Conservation (phyloP, 169 alveolate species). For the Eimeria maxima region DNA sequence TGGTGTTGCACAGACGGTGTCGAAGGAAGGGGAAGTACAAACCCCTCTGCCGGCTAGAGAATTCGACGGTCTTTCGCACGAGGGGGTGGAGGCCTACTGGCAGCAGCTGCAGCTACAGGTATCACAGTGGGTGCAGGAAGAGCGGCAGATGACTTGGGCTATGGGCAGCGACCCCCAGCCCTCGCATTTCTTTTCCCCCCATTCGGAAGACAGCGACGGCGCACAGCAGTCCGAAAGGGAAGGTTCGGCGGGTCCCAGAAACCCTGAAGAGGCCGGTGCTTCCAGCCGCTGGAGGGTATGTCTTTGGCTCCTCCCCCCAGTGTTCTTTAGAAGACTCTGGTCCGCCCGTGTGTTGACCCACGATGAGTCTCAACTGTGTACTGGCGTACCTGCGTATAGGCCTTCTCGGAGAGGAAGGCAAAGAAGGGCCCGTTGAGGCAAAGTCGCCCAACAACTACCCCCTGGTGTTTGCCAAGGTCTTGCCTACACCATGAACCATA, state of each 20-base stretch:
- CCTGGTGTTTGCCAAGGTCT: neutral
- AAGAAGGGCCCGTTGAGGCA: neutral
- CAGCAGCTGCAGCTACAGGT: conserved; percentile 70
- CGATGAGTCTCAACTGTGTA: neutral
- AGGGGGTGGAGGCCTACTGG: conserved; percentile 62
- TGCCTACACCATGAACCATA: neutral
- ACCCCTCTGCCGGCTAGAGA: neutral
- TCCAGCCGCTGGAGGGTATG: conserved; percentile 32
- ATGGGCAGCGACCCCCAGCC: conserved; percentile 11
- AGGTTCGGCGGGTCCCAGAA: neutral
- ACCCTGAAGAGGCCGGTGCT: neutral
- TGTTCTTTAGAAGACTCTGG: too few relatives aligned
- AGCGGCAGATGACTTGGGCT: conserved; percentile 49
- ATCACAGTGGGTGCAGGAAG: conserved; percentile 21
- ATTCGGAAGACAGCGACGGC: neutral
- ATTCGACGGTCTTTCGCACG: conserved; percentile 51
- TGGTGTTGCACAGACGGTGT: neutral
- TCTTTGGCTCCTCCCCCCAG: neutral
- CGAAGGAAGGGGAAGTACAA: neutral
- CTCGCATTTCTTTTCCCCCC: conserved; percentile 54
- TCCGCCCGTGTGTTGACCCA: too few relatives aligned
- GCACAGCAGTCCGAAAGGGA: conserved; percentile 21
- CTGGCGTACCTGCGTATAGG: neutral
- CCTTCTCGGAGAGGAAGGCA: neutral
- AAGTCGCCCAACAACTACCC: neutral